Percentiles rank a stretch among this genome's conserved stretches.
These are phyloP conservation scores for Candida boleticola DNA, from an alignment of 805 yeast species.

Conservation along the genomic window DNA sequence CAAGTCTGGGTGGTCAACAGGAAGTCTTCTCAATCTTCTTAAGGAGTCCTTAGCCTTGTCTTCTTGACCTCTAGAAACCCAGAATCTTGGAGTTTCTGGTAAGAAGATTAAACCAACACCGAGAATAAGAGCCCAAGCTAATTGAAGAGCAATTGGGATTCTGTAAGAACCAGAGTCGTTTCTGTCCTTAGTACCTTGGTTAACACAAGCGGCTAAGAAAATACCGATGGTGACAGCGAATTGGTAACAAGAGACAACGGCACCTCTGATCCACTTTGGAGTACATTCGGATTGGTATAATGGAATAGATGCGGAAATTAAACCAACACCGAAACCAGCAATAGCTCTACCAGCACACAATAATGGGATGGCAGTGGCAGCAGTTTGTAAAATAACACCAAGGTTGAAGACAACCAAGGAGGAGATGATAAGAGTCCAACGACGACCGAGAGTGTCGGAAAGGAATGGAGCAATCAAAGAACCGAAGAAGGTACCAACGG, in stretches of 20 bases:
- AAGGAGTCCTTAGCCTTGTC: slow-evolving; percentile 30
- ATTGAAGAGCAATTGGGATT: slow-evolving; percentile 41
- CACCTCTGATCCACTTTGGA: slow-evolving; percentile 45
- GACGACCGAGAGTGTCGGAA: slow-evolving; percentile 38
- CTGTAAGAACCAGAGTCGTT: slow-evolving; percentile 38
- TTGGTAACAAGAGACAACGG: slow-evolving; percentile 39
- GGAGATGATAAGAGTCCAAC: slow-evolving; percentile 34
- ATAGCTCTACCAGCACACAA: slow-evolving; percentile 39
- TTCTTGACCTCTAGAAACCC: slow-evolving; percentile 24
- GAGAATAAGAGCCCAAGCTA: slow-evolving; percentile 33
- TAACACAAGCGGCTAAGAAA: slow-evolving; percentile 35
- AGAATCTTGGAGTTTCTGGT: slow-evolving; percentile 43
- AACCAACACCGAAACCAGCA: slow-evolving; percentile 43
- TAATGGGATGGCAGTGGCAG: slow-evolving; percentile 31
- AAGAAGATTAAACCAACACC: slow-evolving; percentile 30
- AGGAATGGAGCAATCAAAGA: slow-evolving; percentile 35
- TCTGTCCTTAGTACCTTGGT: slow-evolving; percentile 33
- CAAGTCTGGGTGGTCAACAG: slow-evolving; percentile 59
- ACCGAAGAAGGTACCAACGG: slow-evolving; percentile 44
- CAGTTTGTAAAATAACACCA: slow-evolving; percentile 39
- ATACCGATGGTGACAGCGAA: slow-evolving; percentile 40
- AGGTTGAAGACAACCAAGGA: slow-evolving; percentile 33
- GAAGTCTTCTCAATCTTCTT: slow-evolving; percentile 44
- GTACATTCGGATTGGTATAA: slow-evolving; percentile 40
- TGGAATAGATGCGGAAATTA: slow-evolving; percentile 38